Evolutionary conservation across 352 stramenopile genomes (phyloP).

Genomic region (Vaucheria bursata): DNA sequence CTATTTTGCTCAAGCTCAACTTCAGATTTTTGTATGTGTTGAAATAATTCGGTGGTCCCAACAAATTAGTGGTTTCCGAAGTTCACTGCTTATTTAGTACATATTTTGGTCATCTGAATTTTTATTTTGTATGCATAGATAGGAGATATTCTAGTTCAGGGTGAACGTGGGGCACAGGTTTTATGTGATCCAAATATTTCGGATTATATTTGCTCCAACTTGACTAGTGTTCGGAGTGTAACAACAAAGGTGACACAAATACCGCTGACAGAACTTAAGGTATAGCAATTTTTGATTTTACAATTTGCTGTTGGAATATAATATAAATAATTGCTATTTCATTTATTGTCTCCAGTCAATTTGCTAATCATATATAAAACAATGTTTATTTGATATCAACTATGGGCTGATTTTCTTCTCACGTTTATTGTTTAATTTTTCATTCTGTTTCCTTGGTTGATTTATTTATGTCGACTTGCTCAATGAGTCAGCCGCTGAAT

Average conservation of each 20-base stretch:
- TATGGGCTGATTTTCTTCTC: too few relatives aligned
- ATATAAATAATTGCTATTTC: not conserved
- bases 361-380: not conserved
- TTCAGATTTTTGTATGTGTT: too few relatives aligned
- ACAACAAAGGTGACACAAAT: conserved; percentile 41
- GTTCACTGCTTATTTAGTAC: too few relatives aligned
- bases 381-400: conserved; percentile 11
- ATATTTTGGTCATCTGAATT: not conserved
- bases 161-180: conserved; percentile 44
- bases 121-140: conserved; percentile 20
- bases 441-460: too few relatives aligned
- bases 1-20: too few relatives aligned
- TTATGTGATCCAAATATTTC: conserved; percentile 29
- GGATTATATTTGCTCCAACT: conserved; percentile 27
- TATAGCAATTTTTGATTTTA: conserved; percentile 10
- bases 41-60: too few relatives aligned
- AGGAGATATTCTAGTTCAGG: conserved; percentile 46
- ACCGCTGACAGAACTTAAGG: conserved; percentile 25
- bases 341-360: not conserved
- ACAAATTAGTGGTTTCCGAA: too few relatives aligned
- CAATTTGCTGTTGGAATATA: not conserved
- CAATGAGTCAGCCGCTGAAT: too few relatives aligned
- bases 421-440: too few relatives aligned
- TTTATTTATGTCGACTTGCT: too few relatives aligned
- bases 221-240: conserved; percentile 41